Evolutionary conservation across 495 filamentous ascomycete species (phyloP).

Genomic region (Glutinoglossum americanum): DNA sequence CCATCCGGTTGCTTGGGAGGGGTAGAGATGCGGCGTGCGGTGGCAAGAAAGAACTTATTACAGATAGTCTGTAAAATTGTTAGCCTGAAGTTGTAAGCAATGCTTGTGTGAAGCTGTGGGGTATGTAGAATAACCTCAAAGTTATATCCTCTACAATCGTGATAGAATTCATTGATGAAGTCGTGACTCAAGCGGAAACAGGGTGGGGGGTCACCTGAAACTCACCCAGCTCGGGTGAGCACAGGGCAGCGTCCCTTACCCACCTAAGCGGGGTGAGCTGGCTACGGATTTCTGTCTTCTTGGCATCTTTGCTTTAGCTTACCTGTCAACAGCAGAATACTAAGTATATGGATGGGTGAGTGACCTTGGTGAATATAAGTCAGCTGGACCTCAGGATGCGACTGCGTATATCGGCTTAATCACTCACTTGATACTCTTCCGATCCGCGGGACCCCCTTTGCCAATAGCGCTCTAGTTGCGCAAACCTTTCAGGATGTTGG

Average conservation of each 20-base stretch:
- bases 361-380: not conserved
- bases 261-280: not conserved
- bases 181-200: not conserved
- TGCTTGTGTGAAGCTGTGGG: not conserved
- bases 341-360: not conserved
- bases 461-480: not conserved
- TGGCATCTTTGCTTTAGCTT: not conserved
- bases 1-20: not conserved
- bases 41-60: not conserved
- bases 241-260: not conserved
- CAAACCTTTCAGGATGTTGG: slow-evolving; percentile 27
- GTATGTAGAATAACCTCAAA: not conserved
- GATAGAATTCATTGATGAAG: not conserved
- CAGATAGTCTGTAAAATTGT: not conserved
- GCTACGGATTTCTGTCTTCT: not conserved
- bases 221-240: not conserved
- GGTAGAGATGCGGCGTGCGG: no score
- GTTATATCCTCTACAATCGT: not conserved
- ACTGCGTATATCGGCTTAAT: not conserved
- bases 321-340: not conserved
- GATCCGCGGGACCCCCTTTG: not conserved
- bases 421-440: not conserved
- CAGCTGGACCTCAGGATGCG: not conserved
- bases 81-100: not conserved
- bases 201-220: not conserved